Evolutionary conservation across 495 filamentous ascomycete genomes (phyloP).

Genomic region (Arthonia radiata): DNA sequence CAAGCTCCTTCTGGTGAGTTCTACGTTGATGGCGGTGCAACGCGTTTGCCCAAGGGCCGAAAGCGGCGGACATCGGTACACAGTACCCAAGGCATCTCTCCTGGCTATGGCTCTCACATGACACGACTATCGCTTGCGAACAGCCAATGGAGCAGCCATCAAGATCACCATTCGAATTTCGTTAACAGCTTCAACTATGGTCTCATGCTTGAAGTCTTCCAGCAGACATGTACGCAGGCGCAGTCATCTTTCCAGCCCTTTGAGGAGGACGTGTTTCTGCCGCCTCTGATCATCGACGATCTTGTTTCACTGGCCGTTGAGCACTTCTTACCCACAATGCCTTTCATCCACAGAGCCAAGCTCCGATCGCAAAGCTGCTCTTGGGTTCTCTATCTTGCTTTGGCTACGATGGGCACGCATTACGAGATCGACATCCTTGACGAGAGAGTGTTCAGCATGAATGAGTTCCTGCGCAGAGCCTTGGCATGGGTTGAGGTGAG

Average conservation of each 20-base stretch:
- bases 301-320: slow-evolving; percentile 17
- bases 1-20: no score
- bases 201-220: slow-evolving; percentile 14
- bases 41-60: slow-evolving; percentile 11
- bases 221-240: slow-evolving; percentile 14
- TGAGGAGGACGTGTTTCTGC: slow-evolving; percentile 15
- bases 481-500: slow-evolving; percentile 12
- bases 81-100: no score
- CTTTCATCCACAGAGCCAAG: slow-evolving; percentile 19
- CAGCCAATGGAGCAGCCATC: slow-evolving; percentile 9
- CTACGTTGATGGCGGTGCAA: slow-evolving; percentile 16
- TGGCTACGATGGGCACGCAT: slow-evolving; percentile 22
- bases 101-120: no score
- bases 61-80: slow-evolving; percentile 5
- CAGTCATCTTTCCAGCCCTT: slow-evolving; percentile 17
- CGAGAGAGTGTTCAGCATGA: slow-evolving; percentile 13
- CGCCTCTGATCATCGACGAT: slow-evolving; percentile 9
- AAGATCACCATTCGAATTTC: slow-evolving; percentile 8
- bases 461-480: slow-evolving; percentile 22
- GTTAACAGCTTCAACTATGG: no score
- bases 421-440: slow-evolving; percentile 10
- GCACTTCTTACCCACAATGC: slow-evolving; percentile 20
- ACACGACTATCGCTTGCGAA: slow-evolving; percentile 11
- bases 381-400: slow-evolving; percentile 20
- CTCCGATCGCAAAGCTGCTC: slow-evolving; percentile 17